Conservation (phyloP, 306 rosid species). For the Quercus cerris region DNA sequence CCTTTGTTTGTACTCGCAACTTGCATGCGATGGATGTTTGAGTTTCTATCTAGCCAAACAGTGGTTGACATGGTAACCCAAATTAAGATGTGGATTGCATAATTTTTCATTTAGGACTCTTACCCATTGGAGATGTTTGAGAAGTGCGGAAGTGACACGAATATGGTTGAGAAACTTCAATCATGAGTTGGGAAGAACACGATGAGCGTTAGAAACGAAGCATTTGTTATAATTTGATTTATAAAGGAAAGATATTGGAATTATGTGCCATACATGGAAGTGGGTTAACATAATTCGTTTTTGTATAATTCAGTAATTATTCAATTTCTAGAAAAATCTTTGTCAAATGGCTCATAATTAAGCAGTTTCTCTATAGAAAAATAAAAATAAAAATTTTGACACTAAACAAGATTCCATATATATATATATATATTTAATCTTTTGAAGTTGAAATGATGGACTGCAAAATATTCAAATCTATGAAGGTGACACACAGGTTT, state of each 20-base stretch:
- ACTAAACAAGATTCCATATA: not conserved
- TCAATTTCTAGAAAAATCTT: not conserved
- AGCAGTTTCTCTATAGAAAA: not conserved
- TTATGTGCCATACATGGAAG: not conserved
- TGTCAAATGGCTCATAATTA: not conserved
- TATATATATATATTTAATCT: too few relatives aligned
- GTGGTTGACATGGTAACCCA: constrained; percentile 90
- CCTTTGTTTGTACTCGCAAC: constrained; percentile 90
- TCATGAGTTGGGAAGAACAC: not conserved
- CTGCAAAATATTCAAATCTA: not conserved
- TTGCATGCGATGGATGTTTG: constrained; percentile 75
- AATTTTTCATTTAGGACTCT: not conserved
- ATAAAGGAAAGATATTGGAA: not conserved
- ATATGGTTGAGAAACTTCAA: not conserved
- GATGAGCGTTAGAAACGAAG: not conserved
- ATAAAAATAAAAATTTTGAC: not conserved
- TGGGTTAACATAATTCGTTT: not conserved
- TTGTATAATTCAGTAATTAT: not conserved
- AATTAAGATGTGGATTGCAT: not conserved
- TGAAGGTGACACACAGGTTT: not conserved
- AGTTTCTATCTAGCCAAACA: constrained; percentile 90
- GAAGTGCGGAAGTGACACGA: not conserved
- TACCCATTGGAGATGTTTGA: not conserved
- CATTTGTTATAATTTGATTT: not conserved
- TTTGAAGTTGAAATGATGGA: not conserved